phyloP scores from a whole-genome alignment of 805 yeast genomes.

The Isabelozyma heimii region DNA sequence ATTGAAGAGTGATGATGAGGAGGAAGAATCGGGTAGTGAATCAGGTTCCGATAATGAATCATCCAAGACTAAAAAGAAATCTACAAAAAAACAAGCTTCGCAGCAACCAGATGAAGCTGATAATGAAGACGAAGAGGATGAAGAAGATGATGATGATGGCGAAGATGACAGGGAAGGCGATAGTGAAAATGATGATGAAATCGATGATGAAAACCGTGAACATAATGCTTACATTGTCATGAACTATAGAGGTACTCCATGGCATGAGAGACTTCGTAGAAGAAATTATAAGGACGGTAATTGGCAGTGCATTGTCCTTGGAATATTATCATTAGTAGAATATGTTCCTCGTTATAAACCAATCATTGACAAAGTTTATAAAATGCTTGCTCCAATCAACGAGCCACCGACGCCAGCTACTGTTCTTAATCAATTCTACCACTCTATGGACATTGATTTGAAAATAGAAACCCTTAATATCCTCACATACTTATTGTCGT shows the following conservation, averaged over 20 bases:
- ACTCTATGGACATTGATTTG: constrained; percentile 47
- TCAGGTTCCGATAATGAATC: constrained; percentile 13
- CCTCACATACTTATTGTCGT: constrained; percentile 59
- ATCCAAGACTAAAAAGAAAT: constrained; percentile 6
- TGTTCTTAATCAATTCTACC: constrained; percentile 54
- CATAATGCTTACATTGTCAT: constrained; percentile 49
- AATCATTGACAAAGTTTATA: constrained; percentile 50
- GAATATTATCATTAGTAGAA: constrained; percentile 62
- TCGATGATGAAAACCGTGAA: constrained; percentile 16
- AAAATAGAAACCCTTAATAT: constrained; percentile 60
- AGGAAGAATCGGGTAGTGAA: constrained; percentile 13
- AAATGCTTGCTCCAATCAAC: constrained; percentile 56
- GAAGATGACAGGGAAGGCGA: constrained; percentile 8
- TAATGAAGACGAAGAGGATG: constrained; percentile 19
- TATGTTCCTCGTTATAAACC: constrained; percentile 53
- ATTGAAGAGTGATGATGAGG: constrained; percentile 19
- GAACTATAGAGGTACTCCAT: constrained; percentile 57
- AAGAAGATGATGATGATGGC: constrained; percentile 15
- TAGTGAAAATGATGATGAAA: constrained; percentile 12
- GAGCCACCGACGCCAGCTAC: constrained; percentile 47
- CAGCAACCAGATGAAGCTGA: constrained; percentile 8
- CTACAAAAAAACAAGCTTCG: constrained; percentile 2
- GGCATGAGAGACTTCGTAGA: constrained; percentile 76
- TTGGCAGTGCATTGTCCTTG: constrained; percentile 79
- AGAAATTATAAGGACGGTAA: constrained; percentile 79